These are phyloP conservation scores for Trichosporon sp. DNA, from an alignment of 1,284 basidiomycete genomes.

Conservation along the genomic window DNA sequence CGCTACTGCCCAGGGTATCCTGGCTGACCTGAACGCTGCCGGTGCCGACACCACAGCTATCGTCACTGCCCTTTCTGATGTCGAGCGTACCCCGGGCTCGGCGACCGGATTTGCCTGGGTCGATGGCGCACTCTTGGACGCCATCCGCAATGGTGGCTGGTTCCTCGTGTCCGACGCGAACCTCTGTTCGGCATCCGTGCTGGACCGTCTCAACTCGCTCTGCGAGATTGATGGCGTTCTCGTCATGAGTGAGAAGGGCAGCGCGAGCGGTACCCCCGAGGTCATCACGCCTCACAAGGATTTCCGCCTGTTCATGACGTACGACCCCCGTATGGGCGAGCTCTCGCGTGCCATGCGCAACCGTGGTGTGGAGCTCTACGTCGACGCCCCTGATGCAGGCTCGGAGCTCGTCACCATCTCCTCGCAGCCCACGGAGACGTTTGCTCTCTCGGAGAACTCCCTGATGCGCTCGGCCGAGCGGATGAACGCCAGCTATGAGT, in stretches of 20 bases:
- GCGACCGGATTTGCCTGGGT: conserved; percentile 78
- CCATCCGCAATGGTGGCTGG: conserved; percentile 85
- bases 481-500: conserved; percentile 3
- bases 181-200: conserved; percentile 87
- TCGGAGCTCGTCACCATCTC: background rate
- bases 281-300: conserved; percentile 74
- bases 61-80: conserved; percentile 9
- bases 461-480: conserved; percentile 7
- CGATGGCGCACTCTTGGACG: conserved; percentile 86
- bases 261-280: conserved; percentile 64
- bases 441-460: conserved; percentile 13
- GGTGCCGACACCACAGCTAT: conserved; percentile 33
- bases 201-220: conserved; percentile 94
- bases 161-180: conserved; percentile 90
- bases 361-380: conserved; percentile 79
- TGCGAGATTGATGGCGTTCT: conserved; percentile 82
- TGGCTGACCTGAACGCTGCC: conserved; percentile 21
- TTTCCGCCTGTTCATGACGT: conserved; percentile 91
- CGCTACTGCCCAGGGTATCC: conserved; percentile 8
- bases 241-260: conserved; percentile 83
- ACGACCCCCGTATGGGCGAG: conserved; percentile 88
- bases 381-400: conserved; percentile 15
- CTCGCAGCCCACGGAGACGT: background rate
- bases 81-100: conserved; percentile 49
- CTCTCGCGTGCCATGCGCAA: conserved; percentile 98